phyloP scores from a whole-genome alignment of 139 green algal genomes.

The Coelastrella sp. region DNA sequence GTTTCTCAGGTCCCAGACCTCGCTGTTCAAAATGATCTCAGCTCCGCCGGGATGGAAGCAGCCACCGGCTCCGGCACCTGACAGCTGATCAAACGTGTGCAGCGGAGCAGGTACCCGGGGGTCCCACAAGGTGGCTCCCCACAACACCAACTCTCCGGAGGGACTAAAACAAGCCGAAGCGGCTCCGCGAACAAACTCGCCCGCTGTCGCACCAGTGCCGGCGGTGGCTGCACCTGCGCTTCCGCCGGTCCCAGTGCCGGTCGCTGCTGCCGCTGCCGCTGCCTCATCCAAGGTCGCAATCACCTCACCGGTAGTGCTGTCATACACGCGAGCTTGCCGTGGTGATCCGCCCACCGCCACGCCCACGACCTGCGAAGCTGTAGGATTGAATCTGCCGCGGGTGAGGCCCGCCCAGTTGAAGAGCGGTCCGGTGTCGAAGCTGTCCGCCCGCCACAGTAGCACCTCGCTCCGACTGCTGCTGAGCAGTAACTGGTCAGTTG shows the following conservation, averaged over 20 bases:
- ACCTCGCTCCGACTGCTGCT: constrained; percentile 68
- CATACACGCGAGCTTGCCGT: constrained; percentile 49
- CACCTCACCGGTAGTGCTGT: constrained; percentile 30
- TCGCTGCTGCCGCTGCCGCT: constrained; percentile 25
- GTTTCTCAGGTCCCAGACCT: constrained; percentile 82
- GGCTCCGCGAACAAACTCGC: constrained; percentile 8
- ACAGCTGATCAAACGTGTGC: constrained; percentile 82
- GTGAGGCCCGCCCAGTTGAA: constrained; percentile 46
- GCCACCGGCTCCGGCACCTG: constrained; percentile 38
- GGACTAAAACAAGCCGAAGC: constrained; percentile 44
- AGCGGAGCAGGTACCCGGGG: constrained; percentile 54
- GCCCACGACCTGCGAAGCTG: constrained; percentile 53
- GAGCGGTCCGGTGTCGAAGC: constrained; percentile 51
- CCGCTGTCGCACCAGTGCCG: neutral
- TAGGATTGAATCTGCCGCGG: constrained; percentile 49
- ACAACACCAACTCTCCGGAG: constrained; percentile 74
- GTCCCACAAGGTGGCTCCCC: constrained; percentile 81
- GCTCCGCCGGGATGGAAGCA: constrained; percentile 77
- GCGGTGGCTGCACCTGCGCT: neutral
- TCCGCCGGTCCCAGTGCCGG: neutral
- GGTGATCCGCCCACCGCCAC: constrained; percentile 24
- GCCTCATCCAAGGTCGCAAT: constrained; percentile 32
- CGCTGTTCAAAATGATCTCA: constrained; percentile 80
- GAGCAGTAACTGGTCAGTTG: constrained; percentile 60
- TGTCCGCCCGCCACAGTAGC: constrained; percentile 70